Percentiles rank a stretch among this genome's conserved stretches.
phyloP scores from a whole-genome alignment of 768 basidiomycete species.

The Tylopilus subfusipes region DNA sequence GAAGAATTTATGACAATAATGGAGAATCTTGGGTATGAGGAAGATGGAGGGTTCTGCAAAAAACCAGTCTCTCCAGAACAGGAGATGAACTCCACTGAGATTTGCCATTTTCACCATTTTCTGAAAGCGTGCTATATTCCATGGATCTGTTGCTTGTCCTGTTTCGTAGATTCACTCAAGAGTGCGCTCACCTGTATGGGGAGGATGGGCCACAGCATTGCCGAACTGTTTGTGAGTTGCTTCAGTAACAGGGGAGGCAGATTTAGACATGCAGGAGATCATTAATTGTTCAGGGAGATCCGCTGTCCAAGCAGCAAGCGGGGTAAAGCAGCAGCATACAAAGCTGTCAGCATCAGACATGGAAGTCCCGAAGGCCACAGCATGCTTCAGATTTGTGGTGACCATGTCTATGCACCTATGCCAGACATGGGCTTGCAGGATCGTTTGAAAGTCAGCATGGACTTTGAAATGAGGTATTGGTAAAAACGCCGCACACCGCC shows the following conservation, averaged over 20 bases:
- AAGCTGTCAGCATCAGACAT: constrained; percentile 18
- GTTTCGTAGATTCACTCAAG: no score
- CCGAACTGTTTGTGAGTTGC: no score
- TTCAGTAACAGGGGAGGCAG: not conserved
- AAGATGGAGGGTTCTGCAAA: not conserved
- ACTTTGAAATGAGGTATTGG: no score
- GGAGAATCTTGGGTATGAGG: constrained; percentile 5
- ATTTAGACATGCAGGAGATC: not conserved
- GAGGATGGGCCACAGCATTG: no score
- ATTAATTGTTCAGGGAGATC: constrained; percentile 10
- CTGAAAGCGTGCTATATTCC: constrained; percentile 28
- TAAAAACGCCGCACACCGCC: no score
- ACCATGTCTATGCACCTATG: no score
- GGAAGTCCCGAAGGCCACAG: no score
- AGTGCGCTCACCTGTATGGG: no score
- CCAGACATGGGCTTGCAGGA: no score
- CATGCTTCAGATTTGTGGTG: no score
- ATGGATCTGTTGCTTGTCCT: constrained; percentile 16
- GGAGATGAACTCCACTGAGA: not conserved
- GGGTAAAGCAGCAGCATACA: not conserved
- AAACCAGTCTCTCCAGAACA: constrained; percentile 1
- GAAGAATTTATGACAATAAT: constrained; percentile 5
- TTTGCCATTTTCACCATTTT: not conserved
- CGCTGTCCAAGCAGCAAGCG: not conserved
- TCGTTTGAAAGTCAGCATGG: no score